phyloP scores from a whole-genome alignment of 2,329 filamentous ascomycete species.

The Colletotrichum agaves region DNA sequence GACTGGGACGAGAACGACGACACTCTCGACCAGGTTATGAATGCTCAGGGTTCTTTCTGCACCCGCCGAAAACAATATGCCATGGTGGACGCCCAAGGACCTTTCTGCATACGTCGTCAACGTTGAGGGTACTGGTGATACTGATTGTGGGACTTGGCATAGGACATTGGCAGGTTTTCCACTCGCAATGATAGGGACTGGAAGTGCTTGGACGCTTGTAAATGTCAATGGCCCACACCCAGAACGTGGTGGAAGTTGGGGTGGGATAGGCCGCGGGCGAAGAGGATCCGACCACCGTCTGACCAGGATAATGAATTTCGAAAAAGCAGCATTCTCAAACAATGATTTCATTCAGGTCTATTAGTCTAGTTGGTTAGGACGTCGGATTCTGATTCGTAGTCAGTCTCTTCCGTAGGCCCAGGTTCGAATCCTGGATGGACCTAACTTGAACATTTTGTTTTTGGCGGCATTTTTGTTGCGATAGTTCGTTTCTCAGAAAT shows the following conservation, averaged over 20 bases:
- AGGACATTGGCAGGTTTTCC: too few species aligned
- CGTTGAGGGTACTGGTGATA: background rate
- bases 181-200: too few species aligned
- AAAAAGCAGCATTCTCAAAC: fast-evolving
- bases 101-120: conserved; percentile 40
- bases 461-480: fast-evolving
- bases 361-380: conserved; percentile 39
- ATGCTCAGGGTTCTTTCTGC: conserved; percentile 44
- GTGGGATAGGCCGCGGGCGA: background rate
- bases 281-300: background rate
- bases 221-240: too few species aligned
- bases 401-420: conserved; percentile 34
- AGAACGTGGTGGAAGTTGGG: background rate
- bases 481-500: background rate
- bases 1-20: conserved; percentile 54
- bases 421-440: conserved; percentile 38
- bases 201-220: background rate
- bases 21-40: conserved; percentile 50
- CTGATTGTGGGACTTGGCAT: too few species aligned
- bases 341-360: conserved; percentile 8
- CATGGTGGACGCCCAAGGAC: conserved; percentile 43
- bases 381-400: conserved; percentile 31
- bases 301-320: background rate
- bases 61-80: conserved; percentile 15
- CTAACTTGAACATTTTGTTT: background rate